phyloP scores from a whole-genome alignment of 495 filamentous ascomycete species.

The Articulospora tetracladia region DNA sequence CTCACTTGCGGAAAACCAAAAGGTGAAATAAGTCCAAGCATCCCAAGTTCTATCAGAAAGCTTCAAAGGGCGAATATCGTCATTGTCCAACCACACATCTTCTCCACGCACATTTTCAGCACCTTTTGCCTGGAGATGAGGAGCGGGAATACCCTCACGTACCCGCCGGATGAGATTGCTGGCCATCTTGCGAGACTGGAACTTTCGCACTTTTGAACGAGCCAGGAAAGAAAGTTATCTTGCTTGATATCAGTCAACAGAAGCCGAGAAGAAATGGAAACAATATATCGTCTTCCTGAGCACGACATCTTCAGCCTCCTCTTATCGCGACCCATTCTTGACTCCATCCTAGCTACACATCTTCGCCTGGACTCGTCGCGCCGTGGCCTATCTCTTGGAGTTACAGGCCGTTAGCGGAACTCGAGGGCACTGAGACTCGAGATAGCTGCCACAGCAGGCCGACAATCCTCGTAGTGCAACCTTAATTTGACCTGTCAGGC shows the following conservation, averaged over 20 bases:
- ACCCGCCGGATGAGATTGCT: slow-evolving; percentile 10
- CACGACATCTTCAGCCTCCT: not conserved
- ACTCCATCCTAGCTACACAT: no score
- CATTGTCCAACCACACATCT: slow-evolving; percentile 32
- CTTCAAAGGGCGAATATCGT: slow-evolving; percentile 34
- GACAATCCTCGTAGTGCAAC: not conserved
- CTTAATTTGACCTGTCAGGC: not conserved
- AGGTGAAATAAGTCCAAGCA: slow-evolving; percentile 34
- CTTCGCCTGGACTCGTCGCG: no score
- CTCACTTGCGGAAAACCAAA: slow-evolving; percentile 36
- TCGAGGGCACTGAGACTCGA: no score
- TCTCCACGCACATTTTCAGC: slow-evolving; percentile 21
- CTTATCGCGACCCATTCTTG: not conserved
- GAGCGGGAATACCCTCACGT: slow-evolving; percentile 8
- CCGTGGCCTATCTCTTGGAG: no score
- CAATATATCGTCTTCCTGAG: not conserved
- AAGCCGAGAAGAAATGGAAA: not conserved
- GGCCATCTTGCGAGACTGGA: slow-evolving; percentile 25
- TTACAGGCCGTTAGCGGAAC: no score
- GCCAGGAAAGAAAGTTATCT: not conserved
- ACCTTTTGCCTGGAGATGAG: slow-evolving; percentile 16
- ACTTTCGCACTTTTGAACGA: not conserved
- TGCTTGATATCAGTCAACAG: not conserved
- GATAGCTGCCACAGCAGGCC: not conserved
- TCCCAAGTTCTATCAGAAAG: slow-evolving; percentile 33